Evolutionary conservation across 257 asterid genomes (phyloP).

Genomic region (Thymus quinquecostatus): DNA sequence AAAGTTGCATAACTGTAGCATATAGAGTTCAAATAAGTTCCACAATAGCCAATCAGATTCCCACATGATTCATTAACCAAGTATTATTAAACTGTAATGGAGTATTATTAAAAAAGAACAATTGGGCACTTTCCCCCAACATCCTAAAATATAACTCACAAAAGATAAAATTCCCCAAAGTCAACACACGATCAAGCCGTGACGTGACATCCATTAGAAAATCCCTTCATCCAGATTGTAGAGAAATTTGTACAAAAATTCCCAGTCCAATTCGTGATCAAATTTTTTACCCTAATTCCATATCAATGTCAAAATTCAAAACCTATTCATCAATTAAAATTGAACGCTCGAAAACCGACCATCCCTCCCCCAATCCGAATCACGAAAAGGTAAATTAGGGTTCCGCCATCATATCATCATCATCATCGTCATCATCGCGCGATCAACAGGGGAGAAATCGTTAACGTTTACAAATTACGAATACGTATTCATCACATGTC

Average conservation of each 20-base stretch:
- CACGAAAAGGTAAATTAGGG: slow-evolving; percentile 24
- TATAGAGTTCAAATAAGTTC: neutral
- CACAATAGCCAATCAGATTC: neutral
- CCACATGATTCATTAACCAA: neutral
- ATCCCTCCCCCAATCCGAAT: neutral
- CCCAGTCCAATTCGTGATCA: neutral
- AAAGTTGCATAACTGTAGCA: neutral
- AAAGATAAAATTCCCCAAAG: neutral
- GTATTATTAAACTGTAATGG: neutral
- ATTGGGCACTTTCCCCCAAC: neutral
- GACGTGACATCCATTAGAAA: neutral
- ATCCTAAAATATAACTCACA: neutral
- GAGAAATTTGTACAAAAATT: neutral
- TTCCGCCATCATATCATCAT: neutral
- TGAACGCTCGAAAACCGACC: neutral
- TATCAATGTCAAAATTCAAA: neutral
- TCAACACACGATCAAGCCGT: neutral
- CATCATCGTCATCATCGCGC: neutral
- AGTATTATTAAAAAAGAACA: neutral
- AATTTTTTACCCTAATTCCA: slow-evolving; percentile 10
- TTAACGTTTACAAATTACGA: neutral
- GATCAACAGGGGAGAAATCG: slow-evolving; percentile 24
- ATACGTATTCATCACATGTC: neutral
- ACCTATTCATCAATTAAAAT: neutral
- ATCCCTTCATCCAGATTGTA: neutral